Evolutionary conservation across 495 filamentous ascomycete species (phyloP), one percentile per base, ranked within the genome.

Genomic region (Daldinia bambusicola): DNA sequence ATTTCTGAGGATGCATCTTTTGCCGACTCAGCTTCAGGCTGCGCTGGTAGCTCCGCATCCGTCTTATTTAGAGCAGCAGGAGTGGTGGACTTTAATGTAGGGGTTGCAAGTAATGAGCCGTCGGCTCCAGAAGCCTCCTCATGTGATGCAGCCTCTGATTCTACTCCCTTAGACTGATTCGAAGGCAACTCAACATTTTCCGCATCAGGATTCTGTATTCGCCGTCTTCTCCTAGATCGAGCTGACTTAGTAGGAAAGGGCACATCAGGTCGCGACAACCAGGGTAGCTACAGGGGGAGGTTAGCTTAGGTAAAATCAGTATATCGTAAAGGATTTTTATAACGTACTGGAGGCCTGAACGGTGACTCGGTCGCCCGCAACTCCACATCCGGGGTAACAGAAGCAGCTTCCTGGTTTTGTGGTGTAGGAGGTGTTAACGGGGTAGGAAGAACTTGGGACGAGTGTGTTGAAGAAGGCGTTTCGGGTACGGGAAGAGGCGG

Each of bases 211-310:
- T 57, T 72, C 26, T 77, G 56, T 43, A 76, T 74, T 56, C 76
- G 78, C 68, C 75, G 78, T 69, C 76, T 77, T 70, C 72, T 78
- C 60, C 67, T 78, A 45, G 76, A 72, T 72, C 70, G 81, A 32
- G 79, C 52, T 5, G 77, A 69, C 65, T 81, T 81, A 1, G 77
- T 76, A 30, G 94, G 93, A 75, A 95, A 97, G 4, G 86, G 77
- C 14, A 79, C 70, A 22, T 91, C 88, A 2, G 90, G 88, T 36
- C 85, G 83, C 30, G 93, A 97, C n/a, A 90, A 82, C 93, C 93
- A 97, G 10, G 94, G 94, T 2, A 97, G 81, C 89, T 92, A 71
- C 26, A 66, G 20, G 58, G 18, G 31, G 52, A 9, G 20, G 41
- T 80, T 61, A 81, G 73, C 38, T 48, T 22, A 4, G 14, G 36